Conservation (phyloP, 2,329 filamentous ascomycete species). For the Claviceps sp. region DNA sequence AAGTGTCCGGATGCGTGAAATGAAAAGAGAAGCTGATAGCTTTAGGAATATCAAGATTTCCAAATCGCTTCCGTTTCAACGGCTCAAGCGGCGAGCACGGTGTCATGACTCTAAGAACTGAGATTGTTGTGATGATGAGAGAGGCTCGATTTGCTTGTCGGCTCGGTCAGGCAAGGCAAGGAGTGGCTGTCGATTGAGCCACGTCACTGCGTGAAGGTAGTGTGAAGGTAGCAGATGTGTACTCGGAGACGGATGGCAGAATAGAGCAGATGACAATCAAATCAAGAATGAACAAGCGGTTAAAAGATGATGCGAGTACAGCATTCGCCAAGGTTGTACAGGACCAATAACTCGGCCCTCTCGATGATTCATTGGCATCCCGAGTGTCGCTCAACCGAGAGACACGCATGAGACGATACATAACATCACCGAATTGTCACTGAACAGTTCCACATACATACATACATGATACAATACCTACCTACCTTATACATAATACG, state of each 20-base stretch:
- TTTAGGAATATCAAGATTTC: constrained; percentile 17
- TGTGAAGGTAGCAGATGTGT: background rate
- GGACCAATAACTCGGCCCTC: background rate
- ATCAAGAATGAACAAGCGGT: background rate
- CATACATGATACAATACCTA: too few relatives aligned
- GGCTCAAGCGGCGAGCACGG: constrained; percentile 16
- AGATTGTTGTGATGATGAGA: background rate
- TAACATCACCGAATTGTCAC: background rate
- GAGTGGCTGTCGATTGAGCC: background rate
- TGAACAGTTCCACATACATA: background rate
- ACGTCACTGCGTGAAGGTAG: background rate
- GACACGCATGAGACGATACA: background rate
- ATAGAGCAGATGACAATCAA: too few relatives aligned
- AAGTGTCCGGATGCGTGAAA: constrained; percentile 14
- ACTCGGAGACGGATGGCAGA: too few relatives aligned
- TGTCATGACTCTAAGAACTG: constrained; percentile 7
- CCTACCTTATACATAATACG: too few relatives aligned
- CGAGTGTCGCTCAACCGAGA: background rate
- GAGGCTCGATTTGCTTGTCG: background rate
- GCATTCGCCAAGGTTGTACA: background rate
- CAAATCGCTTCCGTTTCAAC: constrained; percentile 33
- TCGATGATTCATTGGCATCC: background rate
- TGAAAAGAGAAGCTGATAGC: constrained; percentile 36
- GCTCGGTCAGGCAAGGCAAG: background rate
- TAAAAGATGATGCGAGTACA: background rate